A percentile compares a stretch with the other conserved stretches of the same genome.
Conservation (phyloP, 192 early-diverging fungal genomes). For the Gigaspora rosea region DNA sequence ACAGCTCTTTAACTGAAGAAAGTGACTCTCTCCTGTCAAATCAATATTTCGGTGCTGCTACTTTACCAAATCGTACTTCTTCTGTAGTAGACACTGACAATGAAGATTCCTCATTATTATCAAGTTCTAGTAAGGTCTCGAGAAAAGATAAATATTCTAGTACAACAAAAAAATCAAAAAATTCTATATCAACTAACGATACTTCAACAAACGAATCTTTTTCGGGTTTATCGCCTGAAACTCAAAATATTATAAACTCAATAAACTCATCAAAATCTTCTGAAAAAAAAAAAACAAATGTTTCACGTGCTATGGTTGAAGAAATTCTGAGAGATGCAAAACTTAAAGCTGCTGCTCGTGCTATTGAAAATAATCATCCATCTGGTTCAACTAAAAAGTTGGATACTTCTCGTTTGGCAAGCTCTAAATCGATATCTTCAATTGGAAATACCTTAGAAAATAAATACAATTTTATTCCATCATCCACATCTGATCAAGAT, state of each 20-base stretch:
- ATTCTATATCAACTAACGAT: not conserved
- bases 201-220: not conserved
- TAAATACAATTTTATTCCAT: not conserved
- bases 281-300: not conserved
- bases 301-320: not conserved
- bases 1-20: not conserved
- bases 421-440: not conserved
- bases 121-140: not conserved
- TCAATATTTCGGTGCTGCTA: not conserved
- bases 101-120: not conserved
- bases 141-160: not conserved
- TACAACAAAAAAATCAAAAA: not conserved
- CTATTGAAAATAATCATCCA: not conserved
- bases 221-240: constrained; percentile 6
- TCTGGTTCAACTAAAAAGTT: not conserved
- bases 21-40: not conserved
- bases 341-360: not conserved
- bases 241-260: constrained; percentile 24
- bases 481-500: not conserved
- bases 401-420: not conserved
- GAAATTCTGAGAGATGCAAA: constrained; percentile 24
- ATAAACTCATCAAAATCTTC: not conserved
- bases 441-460: not conserved
- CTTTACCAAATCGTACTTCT: not conserved
- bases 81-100: not conserved